Conservation (phyloP, 306 rosid genomes). For the Styphnolobium japonicum region DNA sequence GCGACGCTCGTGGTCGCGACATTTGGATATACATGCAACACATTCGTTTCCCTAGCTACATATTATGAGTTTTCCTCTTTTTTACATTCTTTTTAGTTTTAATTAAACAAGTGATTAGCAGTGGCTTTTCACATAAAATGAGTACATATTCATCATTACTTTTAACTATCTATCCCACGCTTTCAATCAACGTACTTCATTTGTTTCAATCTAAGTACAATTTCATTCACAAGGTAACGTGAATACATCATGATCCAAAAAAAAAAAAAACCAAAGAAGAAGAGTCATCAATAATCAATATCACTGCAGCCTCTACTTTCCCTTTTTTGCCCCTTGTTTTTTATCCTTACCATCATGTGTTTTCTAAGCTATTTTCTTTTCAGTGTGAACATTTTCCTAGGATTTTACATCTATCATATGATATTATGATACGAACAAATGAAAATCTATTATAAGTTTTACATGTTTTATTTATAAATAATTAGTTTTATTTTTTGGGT, state of each 20-base stretch:
- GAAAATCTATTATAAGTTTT: background rate
- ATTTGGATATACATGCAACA: background rate
- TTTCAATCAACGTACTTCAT: background rate
- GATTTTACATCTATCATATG: background rate
- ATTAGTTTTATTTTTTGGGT: too few relatives aligned
- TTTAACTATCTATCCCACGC: background rate
- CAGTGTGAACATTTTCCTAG: background rate
- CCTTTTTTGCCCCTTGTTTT: too few relatives aligned
- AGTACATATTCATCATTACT: background rate
- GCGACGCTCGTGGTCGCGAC: background rate
- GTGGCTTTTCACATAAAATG: background rate
- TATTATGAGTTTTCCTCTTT: background rate
- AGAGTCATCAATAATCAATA: too few relatives aligned
- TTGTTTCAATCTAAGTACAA: background rate
- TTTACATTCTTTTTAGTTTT: background rate
- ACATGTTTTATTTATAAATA: background rate
- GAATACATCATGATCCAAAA: background rate
- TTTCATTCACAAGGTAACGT: background rate
- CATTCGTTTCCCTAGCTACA: background rate
- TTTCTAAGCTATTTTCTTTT: background rate
- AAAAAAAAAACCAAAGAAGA: background rate
- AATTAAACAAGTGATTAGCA: background rate
- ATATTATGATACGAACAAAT: background rate
- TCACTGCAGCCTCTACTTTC: too few relatives aligned
- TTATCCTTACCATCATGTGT: background rate